Conservation (phyloP, 257 asterid species). For the Apocynum venetum region DNA sequence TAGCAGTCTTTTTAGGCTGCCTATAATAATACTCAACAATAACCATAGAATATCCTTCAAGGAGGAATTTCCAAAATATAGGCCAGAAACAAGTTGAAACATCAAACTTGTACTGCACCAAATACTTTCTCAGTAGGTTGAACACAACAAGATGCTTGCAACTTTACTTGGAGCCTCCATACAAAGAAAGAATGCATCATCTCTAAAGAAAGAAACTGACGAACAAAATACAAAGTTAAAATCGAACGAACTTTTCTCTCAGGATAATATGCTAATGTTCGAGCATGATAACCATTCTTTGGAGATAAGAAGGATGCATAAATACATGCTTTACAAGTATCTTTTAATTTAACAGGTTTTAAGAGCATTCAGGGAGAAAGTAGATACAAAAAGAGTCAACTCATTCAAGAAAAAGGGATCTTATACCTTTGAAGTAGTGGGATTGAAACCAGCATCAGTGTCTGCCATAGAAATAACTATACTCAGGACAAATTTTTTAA, state of each 20-base stretch:
- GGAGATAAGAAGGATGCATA: not conserved
- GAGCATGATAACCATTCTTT: not conserved
- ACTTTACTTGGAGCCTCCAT: not conserved
- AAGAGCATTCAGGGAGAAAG: not conserved
- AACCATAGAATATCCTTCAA: not conserved
- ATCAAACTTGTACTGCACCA: not conserved
- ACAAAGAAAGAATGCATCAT: not conserved
- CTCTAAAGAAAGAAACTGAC: not conserved
- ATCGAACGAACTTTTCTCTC: not conserved
- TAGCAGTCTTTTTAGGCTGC: too few species aligned
- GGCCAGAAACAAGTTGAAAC: not conserved
- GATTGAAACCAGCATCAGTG: conserved; percentile 74
- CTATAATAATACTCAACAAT: too few species aligned
- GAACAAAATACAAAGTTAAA: not conserved
- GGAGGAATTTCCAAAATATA: not conserved
- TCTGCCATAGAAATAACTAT: conserved; percentile 41
- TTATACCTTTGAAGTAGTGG: conserved; percentile 70
- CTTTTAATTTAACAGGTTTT: not conserved
- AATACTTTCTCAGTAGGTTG: not conserved
- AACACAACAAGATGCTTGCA: not conserved
- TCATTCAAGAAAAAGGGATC: not conserved
- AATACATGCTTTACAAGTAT: not conserved
- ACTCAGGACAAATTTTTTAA: not conserved
- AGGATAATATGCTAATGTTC: not conserved
- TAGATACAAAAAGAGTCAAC: not conserved